phyloP scores from a whole-genome alignment of 2,329 filamentous ascomycete genomes.

The Madurella mycetomatis region DNA sequence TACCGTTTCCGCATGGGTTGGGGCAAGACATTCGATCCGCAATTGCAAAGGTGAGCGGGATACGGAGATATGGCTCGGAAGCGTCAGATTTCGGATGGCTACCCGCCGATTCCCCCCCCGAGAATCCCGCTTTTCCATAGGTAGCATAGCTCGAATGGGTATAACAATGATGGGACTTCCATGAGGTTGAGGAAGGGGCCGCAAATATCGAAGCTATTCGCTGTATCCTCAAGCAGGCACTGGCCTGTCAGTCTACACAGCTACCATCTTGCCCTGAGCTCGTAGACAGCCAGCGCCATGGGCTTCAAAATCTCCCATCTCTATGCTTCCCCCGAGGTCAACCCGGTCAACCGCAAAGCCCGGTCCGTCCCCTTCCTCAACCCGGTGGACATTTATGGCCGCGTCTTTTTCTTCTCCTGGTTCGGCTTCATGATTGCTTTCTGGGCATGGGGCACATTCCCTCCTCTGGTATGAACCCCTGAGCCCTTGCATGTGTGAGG shows the following conservation, averaged over 20 bases:
- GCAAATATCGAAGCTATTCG: neutral
- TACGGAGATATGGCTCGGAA: neutral
- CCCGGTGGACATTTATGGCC: conserved; percentile 71
- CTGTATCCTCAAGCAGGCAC: neutral
- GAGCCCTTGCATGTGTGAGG: neutral
- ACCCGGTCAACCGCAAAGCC: conserved; percentile 80
- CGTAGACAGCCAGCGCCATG: conserved; percentile 20
- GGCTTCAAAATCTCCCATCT: conserved; percentile 35
- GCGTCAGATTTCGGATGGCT: neutral
- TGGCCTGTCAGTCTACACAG: neutral
- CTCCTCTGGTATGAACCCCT: conserved; percentile 61
- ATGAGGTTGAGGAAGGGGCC: neutral
- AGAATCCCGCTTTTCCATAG: neutral
- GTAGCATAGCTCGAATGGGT: neutral
- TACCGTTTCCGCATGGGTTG: neutral
- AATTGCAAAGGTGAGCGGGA: neutral
- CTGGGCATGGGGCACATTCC: conserved; percentile 90
- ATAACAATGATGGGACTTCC: neutral
- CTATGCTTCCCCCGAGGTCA: conserved; percentile 64
- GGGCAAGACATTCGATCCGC: neutral
- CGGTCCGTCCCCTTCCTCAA: conserved; percentile 76
- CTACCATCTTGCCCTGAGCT: neutral
- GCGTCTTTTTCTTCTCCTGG: conserved; percentile 89
- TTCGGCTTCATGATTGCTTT: conserved; percentile 83
- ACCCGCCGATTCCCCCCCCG: neutral